These are phyloP conservation scores for Malania oleifera DNA, from an alignment of 164 flowering plant species.

Conservation along the genomic window DNA sequence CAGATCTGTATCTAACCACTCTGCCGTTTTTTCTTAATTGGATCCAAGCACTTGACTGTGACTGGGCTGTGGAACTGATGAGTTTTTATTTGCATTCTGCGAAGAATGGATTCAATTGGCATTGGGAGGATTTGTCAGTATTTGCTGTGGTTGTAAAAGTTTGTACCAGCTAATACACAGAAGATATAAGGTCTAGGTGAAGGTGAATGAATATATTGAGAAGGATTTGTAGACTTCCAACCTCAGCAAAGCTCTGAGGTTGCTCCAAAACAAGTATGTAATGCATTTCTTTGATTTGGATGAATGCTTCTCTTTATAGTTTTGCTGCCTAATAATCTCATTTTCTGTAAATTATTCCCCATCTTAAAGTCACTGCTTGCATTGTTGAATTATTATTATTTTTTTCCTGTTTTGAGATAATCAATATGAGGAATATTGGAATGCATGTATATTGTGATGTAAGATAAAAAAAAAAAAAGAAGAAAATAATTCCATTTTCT, in stretches of 20 bases:
- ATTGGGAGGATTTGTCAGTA: background rate
- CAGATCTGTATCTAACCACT: background rate
- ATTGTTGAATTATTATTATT: background rate
- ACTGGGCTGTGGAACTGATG: background rate
- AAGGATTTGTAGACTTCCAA: slow-evolving; percentile 9
- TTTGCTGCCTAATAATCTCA: background rate
- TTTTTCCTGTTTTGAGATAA: too few species aligned
- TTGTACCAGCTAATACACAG: background rate
- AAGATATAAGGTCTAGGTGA: background rate
- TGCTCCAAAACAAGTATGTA: slow-evolving; percentile 22
- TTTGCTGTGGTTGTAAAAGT: background rate
- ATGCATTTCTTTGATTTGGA: slow-evolving; percentile 8
- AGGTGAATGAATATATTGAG: slow-evolving; percentile 1
- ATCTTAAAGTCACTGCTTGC: background rate
- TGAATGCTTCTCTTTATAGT: background rate
- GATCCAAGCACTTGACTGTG: background rate
- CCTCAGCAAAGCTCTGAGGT: slow-evolving; percentile 7
- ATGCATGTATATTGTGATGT: background rate
- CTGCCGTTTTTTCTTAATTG: slow-evolving; percentile 4
- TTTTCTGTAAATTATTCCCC: background rate
- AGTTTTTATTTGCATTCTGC: background rate
- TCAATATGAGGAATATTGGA: background rate
- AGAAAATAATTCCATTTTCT: background rate
- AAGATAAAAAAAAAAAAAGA: background rate
- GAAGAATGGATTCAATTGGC: background rate